Evolutionary conservation across 371 early-diverging fungal genomes (phyloP).

Genomic region (Lichtheimia corymbifera): DNA sequence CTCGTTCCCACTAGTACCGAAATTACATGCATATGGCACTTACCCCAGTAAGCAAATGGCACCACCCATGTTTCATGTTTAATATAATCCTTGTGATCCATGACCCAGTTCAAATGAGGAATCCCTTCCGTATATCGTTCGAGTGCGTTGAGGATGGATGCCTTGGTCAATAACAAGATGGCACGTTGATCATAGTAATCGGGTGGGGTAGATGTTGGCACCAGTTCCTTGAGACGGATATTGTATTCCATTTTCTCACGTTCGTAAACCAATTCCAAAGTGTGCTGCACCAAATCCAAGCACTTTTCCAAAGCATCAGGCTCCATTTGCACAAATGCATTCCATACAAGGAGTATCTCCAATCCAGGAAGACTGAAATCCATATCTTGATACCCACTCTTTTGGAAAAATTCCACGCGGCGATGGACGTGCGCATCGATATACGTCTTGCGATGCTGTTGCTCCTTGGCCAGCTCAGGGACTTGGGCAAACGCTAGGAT

Average conservation of each 20-base stretch:
- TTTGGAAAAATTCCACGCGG: conserved; percentile 55
- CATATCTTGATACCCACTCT: conserved; percentile 59
- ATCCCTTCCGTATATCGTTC: conserved; percentile 42
- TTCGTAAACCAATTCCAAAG: conserved; percentile 47
- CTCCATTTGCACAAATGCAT: conserved; percentile 60
- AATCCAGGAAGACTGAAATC: conserved; percentile 56
- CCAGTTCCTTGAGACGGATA: conserved; percentile 42
- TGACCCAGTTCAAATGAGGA: conserved; percentile 59
- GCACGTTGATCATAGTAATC: conserved; percentile 53
- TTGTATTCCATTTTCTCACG: conserved; percentile 50
- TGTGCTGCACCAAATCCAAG: conserved; percentile 39
- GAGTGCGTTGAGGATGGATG: conserved; percentile 44
- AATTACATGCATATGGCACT: conserved; percentile 5
- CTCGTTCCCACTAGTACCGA: background rate
- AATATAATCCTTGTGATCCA: conserved; percentile 53
- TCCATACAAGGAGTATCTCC: conserved; percentile 61
- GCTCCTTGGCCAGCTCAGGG: conserved; percentile 42
- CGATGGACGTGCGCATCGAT: conserved; percentile 59
- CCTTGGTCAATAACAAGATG: conserved; percentile 38
- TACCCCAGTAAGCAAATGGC: conserved; percentile 71
- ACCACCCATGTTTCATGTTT: conserved; percentile 59
- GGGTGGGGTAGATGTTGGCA: conserved; percentile 42
- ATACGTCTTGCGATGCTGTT: conserved; percentile 45
- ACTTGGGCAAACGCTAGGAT: conserved; percentile 52
- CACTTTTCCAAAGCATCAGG: conserved; percentile 38